Base-by-base conservation (phyloP, 2,329 filamentous ascomycete genomes). In the Cercospora citrullina region DNA sequence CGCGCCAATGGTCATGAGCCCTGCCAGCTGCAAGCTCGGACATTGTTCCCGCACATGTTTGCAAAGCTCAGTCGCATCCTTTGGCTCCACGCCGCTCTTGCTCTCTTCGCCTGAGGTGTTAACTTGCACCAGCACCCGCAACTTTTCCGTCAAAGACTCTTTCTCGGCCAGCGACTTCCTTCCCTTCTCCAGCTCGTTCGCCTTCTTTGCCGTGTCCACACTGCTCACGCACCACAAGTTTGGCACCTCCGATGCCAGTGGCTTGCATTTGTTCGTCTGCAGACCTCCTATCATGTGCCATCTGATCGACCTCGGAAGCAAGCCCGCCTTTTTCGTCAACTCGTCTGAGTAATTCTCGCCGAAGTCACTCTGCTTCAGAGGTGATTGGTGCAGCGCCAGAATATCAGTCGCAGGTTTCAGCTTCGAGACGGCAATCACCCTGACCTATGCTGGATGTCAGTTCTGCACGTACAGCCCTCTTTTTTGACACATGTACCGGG, bases 251-350 rank as follows among this genome's bases (percentile, higher is more conserved):
- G 88, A 84, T 3, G 94, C 92, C 9, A 99, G 86, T 53, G 87
- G 87, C 75, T 93, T 93, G 85, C 93, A 97, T 83, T 98, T 97
- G 74, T 94, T 96, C 14, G 91, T 94, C 81, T 99, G 95, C 45
- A 99, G 82, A 0, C 91, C 93, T 45, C 95, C 95, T 78, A 98
- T 99, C 80, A 98, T 97, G 80, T 99, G 95, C 95, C 95, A 99
- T 75, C 86, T 86, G 72, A 99, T 91, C 36, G 85, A 86, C 55
- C 82, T 81, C 0, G 95, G 94, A 10, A 99, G 86, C 21, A 97
- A 78, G 39, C 87, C 86, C 1, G 93, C 90, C 80, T 99, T 99
- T 78, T 96, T 91, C 68, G 86, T 85, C 64, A 99, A 87, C 80
- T 99, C 95, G 74, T 85, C 83, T 39, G 82, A 80, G 82, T 99